phyloP scores from a whole-genome alignment of 2,329 filamentous ascomycete species.

The Colletotrichum simmondsii region DNA sequence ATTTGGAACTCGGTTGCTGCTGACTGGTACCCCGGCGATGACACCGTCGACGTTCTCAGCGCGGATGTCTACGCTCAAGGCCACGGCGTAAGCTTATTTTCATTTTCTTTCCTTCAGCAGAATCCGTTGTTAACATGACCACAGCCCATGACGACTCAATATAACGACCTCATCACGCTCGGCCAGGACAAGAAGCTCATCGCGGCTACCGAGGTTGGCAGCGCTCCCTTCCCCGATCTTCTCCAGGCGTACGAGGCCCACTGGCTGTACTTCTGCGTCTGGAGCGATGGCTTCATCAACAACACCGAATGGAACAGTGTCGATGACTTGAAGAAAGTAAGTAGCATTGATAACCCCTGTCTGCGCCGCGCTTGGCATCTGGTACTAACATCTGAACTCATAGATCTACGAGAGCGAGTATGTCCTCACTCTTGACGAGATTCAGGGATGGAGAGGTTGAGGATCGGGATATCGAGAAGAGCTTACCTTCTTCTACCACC shows the following conservation, averaged over 20 bases:
- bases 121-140: not conserved
- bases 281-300: slow-evolving; percentile 56
- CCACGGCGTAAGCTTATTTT: slow-evolving; percentile 49
- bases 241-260: slow-evolving; percentile 56
- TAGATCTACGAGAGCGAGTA: slow-evolving; percentile 46
- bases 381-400: not conserved
- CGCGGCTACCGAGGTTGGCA: slow-evolving; percentile 58
- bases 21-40: slow-evolving; percentile 59
- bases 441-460: slow-evolving; percentile 44
- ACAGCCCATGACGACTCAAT: slow-evolving; percentile 54
- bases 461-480: not conserved
- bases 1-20: slow-evolving; percentile 58
- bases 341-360: fast-evolving
- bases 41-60: slow-evolving; percentile 56
- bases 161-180: slow-evolving; percentile 54
- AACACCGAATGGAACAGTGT: slow-evolving; percentile 52
- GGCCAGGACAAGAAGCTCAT: slow-evolving; percentile 58
- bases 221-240: slow-evolving; percentile 53
- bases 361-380: fast-evolving
- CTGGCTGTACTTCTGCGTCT: slow-evolving; percentile 60
- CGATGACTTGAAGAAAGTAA: slow-evolving; percentile 50
- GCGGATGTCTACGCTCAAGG: slow-evolving; percentile 57
- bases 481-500: not conserved
- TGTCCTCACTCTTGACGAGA: slow-evolving; percentile 47
- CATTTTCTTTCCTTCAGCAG: too few relatives aligned